Base-by-base conservation (phyloP, 2,329 filamentous ascomycete species). In the Rugonectria rugulosa region DNA sequence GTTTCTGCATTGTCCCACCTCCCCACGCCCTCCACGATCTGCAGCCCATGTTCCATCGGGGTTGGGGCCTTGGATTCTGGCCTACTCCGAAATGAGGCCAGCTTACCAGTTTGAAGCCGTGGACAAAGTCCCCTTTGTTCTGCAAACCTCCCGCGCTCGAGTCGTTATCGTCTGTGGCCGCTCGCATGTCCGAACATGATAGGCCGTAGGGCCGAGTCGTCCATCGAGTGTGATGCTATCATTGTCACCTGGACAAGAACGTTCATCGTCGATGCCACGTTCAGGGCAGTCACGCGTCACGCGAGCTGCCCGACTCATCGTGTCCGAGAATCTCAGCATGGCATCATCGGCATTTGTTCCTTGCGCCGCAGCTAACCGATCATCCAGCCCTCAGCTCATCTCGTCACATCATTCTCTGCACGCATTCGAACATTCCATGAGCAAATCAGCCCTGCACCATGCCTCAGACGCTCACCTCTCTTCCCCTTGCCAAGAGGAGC, bases 401-500 rank as follows among this genome's bases (percentile, higher is more conserved):
- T 31, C 38, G 60, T 56, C 61, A 65, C 52, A 55, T 46, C 56
- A 55, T 52, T 49, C 43, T 47, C 46, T 51, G 31, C 57, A 48
- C 31, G 56, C 46, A 61, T 59, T 59, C 47, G 36, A 48, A 55
- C 49, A 59, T 54, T 59, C 53, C 49, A 57, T 5, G 40, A 44
- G 45, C 46, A 23, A 27, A 24, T 37, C 40, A 45, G 56, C 60
- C 59, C 48, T 57, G 50, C 54, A 38, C 20, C 42, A 32, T 53
- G 44, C 51, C 49, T 52, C 44, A 21, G 59, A 49, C 27, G 20
- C 26, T 27, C n/a, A 23, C 12, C 34, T n/a, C n/a, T n/a, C n/a
- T n/a, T n/a, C n/a, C n/a, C n/a, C n/a, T 31, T 24, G 11, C 40
- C 34, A 24, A 31, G 20, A 14, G 27, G 27, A 17, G 17, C 17